These are phyloP conservation scores for Colletotrichum coccodes DNA, from an alignment of 2,329 filamentous ascomycete genomes.

Conservation along the genomic window DNA sequence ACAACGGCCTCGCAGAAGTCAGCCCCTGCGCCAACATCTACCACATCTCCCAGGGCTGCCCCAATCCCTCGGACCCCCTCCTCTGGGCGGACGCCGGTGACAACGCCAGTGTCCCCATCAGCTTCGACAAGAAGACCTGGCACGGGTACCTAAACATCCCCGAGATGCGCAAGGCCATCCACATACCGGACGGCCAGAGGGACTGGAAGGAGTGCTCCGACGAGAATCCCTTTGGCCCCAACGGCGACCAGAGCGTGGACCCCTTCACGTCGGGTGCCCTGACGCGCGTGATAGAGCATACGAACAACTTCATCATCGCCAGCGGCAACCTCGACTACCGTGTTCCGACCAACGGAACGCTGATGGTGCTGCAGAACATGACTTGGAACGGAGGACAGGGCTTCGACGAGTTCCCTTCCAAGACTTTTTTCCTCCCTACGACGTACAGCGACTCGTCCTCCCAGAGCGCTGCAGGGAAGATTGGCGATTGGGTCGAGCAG, in stretches of 20 bases:
- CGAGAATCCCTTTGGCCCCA: conserved; percentile 46
- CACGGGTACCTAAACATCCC: conserved; percentile 75
- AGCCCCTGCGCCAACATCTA: conserved; percentile 90
- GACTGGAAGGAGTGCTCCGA: conserved; percentile 55
- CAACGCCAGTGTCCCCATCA: conserved; percentile 52
- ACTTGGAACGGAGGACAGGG: conserved; percentile 79
- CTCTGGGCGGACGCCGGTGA: conserved; percentile 68
- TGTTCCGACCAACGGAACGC: conserved; percentile 73
- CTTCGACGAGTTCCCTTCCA: conserved; percentile 69
- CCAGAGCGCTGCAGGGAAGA: conserved; percentile 18
- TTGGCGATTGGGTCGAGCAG: conserved; percentile 20
- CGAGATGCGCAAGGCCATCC: conserved; percentile 77
- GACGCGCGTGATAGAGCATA: conserved; percentile 77
- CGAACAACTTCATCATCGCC: conserved; percentile 77
- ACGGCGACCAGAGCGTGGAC: conserved; percentile 57
- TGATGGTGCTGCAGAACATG: conserved; percentile 83
- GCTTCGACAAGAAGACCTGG: conserved; percentile 67
- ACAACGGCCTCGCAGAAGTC: conserved; percentile 59
- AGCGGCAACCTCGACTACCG: conserved; percentile 78
- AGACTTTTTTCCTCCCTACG: conserved; percentile 74
- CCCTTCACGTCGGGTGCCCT: conserved; percentile 62
- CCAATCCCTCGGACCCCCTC: conserved; percentile 74
- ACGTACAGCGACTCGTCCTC: conserved; percentile 12
- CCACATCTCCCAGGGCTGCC: conserved; percentile 78
- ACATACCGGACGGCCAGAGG: conserved; percentile 60